Evolutionary conservation across 1,284 basidiomycete species (phyloP), one percentile per base, ranked within the genome.

Genomic region (Ustanciosporium gigantosporum): DNA sequence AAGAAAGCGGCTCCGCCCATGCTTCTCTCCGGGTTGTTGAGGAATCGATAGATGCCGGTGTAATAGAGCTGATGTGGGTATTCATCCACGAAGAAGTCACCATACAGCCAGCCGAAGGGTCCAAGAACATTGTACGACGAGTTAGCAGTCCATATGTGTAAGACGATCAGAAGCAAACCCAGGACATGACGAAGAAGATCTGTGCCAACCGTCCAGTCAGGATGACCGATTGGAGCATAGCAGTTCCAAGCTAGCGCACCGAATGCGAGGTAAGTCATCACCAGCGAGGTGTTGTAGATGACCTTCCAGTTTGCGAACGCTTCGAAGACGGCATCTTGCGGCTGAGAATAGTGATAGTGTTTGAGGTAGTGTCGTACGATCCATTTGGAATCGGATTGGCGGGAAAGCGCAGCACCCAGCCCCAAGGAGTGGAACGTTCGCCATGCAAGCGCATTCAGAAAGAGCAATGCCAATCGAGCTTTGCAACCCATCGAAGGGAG

Each of bases 1-100:
- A 97, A 90, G 83, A 95, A 94, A 0, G 91, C 89, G 0, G 92
- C 91, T 2, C 91, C 91, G 21, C 91, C 91, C 86, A 95, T 91
- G 11, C 56, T 86, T 24, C 83, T 76, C 79, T 98, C 94, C 0
- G 94, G 94, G 75, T 97, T 95, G 80, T 98, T 95, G 50, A 95
- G 81, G 81, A 90, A 94, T 17, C 80, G 73, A 80, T 93, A 96
- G 70, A 98, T 97, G 24, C 94, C 94, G 40, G 91, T 94, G 78
- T 97, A 97, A 58, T 93, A 90, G 7, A 97, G 82, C 62, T 91
- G 86, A 1, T 89, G 82, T 2, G 94, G 91, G 77, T 91, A 94
- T 52, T 82, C 80, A 67, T 91, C 89, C 77, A 96, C 88, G 83
- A 97, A 98, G 80, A 98, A 98, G 79, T 98, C 94, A 23, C 64